phyloP scores from a whole-genome alignment of 805 yeast genomes.

The Hermanozyma aechmeae region DNA sequence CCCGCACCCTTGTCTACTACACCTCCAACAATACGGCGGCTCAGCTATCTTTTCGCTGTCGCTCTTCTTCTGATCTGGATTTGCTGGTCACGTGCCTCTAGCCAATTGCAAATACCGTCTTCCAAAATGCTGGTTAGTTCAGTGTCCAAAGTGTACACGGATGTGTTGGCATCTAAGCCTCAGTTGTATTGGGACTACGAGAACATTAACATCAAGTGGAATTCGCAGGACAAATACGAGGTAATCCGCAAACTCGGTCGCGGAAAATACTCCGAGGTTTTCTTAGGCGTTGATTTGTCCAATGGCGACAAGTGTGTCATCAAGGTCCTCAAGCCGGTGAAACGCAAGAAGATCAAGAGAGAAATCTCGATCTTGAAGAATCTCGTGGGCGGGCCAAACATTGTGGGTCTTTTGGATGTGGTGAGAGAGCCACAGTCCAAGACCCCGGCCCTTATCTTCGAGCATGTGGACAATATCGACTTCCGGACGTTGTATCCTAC shows the following conservation, averaged over 20 bases:
- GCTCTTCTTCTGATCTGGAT: no score
- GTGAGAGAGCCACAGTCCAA: slow-evolving; percentile 78
- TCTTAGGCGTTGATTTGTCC: slow-evolving; percentile 65
- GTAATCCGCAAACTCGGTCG: slow-evolving; percentile 78
- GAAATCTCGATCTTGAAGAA: slow-evolving; percentile 85
- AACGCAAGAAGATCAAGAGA: slow-evolving; percentile 83
- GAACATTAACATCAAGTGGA: slow-evolving; percentile 71
- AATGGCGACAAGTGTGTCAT: slow-evolving; percentile 66
- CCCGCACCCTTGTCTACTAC: no score
- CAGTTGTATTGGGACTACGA: slow-evolving; percentile 77
- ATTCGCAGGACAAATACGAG: slow-evolving; percentile 77
- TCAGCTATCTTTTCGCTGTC: no score
- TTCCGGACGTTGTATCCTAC: slow-evolving; percentile 81
- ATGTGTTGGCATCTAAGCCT: slow-evolving; percentile 69
- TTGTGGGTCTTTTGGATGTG: slow-evolving; percentile 68
- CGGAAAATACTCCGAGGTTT: slow-evolving; percentile 91
- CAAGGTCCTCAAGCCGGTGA: slow-evolving; percentile 89
- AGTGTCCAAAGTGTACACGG: slow-evolving; percentile 70
- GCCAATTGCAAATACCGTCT: no score
- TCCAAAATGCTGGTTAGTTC: slow-evolving; percentile 27
- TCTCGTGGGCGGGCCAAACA: slow-evolving; percentile 74
- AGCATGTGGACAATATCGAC: slow-evolving; percentile 76
- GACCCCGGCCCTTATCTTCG: slow-evolving; percentile 85
- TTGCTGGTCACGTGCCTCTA: no score
- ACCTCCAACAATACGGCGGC: no score